Evolutionary conservation across 163 green algal species (phyloP), one percentile per base, ranked within the genome.

Genomic region (Scenedesmus sp.): DNA sequence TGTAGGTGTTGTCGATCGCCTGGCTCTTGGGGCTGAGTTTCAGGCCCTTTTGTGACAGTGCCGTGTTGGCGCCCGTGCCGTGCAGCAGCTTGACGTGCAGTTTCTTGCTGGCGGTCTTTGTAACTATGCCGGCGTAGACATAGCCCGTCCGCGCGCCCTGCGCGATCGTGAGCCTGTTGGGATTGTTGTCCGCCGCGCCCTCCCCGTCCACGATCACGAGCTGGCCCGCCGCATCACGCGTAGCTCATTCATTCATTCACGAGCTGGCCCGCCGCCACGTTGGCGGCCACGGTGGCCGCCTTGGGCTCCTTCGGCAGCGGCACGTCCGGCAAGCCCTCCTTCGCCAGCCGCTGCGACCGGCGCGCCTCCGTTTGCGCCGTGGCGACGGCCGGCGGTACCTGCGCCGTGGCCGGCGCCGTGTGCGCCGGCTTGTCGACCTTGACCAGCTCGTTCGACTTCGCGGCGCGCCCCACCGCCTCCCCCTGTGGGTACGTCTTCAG

Each of bases 401-500:
- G n/a, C n/a, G n/a, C n/a, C n/a, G n/a, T n/a, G n/a, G n/a, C n/a
- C 15, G 26, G n/a, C 26, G 30, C 26, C 7, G 33, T 26, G 0
- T 10, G 44, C 10, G 22, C 9, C 0, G 72, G 72, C 72, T 81
- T 81, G 72, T 44, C 30, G 0, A 81, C 72, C 30, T 44, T 43
- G 13, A 44, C 42, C 26, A 81, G n/a, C 72, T 81, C 72, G 72
- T 44, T 46, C n/a, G 26, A 40, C 72, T 44, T 81, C n/a, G 72
- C 72, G 10, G 26, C 72, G 10, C 72, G 30, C 10, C n/a, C 72
- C n/a, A 81, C 72, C 72, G 30, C 26, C 33, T 81, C 33, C 6
- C 72, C 72, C 9, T 43, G n/a, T 7, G 72, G 72, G n/a, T 81
- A 81, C 3, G 72, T 81, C 30, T 81, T 81, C 30, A 81, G 72